phyloP scores from a whole-genome alignment of 176 grass and related monocot genomes.

The Saccharum officinarum region DNA sequence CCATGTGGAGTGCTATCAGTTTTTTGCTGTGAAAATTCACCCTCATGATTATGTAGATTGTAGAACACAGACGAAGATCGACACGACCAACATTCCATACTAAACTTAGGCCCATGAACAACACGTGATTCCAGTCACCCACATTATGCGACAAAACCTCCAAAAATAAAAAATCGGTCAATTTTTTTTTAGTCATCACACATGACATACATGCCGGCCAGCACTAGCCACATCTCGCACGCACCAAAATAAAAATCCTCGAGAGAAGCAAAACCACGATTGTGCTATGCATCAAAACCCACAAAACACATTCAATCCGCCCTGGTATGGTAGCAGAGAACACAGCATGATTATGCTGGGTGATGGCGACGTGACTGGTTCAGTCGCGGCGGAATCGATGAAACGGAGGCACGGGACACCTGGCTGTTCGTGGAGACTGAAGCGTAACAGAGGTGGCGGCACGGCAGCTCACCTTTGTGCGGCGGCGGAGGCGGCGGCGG shows the following conservation, averaged over 20 bases:
- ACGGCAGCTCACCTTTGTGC: conserved; percentile 63
- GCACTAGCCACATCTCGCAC: not conserved
- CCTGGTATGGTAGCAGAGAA: not conserved
- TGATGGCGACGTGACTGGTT: conserved; percentile 14
- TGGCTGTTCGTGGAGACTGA: no score
- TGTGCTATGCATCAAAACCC: not conserved
- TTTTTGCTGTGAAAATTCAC: not conserved
- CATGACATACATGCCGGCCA: not conserved
- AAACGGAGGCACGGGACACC: no score
- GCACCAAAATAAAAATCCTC: not conserved
- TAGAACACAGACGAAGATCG: not conserved
- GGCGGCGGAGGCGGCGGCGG: conserved; percentile 35
- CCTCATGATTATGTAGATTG: not conserved
- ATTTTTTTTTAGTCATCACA: not conserved
- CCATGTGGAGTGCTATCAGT: not conserved
- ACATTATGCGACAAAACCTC: not conserved
- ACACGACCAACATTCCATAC: not conserved
- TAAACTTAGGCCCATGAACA: conserved; percentile 1
- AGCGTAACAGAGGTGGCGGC: not conserved
- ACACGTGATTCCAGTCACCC: not conserved
- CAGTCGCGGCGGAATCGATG: no score
- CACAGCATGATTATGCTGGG: not conserved
- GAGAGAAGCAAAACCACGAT: not conserved
- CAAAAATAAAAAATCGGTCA: not conserved
- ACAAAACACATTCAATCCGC: not conserved